Conservation (phyloP, 306 rosid genomes). For the Delonix regia region DNA sequence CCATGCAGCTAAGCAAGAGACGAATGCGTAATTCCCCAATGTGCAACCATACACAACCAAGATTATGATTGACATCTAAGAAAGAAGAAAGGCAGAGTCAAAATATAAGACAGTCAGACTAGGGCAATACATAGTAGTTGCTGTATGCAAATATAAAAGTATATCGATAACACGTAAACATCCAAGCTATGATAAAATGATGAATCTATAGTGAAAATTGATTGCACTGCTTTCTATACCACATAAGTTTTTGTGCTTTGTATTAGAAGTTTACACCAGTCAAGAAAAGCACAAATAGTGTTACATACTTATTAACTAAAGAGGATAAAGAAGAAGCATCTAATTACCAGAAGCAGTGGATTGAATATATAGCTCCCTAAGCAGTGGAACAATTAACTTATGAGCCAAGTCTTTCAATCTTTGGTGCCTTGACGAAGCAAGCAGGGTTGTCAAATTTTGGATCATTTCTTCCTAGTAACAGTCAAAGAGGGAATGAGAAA, state of each 20-base stretch:
- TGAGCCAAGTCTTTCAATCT: slow-evolving; percentile 60
- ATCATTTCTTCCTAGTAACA: slow-evolving; percentile 53
- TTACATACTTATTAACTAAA: slow-evolving; percentile 4
- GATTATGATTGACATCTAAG: slow-evolving; percentile 50
- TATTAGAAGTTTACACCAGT: not conserved
- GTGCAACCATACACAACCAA: slow-evolving; percentile 76
- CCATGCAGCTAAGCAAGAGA: slow-evolving; percentile 74
- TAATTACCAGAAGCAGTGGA: slow-evolving; percentile 57
- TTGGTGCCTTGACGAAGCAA: slow-evolving; percentile 65
- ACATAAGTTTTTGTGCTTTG: not conserved
- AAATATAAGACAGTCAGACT: not conserved
- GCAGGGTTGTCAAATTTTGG: slow-evolving; percentile 43
- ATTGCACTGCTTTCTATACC: not conserved
- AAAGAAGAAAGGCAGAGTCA: not conserved
- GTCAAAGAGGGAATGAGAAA: slow-evolving; percentile 31
- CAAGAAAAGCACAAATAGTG: not conserved
- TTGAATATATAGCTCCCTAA: slow-evolving; percentile 58
- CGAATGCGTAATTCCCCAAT: slow-evolving; percentile 75
- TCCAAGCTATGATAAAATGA: not conserved
- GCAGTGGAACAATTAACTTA: slow-evolving; percentile 65
- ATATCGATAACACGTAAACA: not conserved
- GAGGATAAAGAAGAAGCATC: not conserved
- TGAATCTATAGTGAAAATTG: not conserved
- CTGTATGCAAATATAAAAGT: not conserved
- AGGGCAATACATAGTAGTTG: not conserved